phyloP scores from a whole-genome alignment of 192 early-diverging fungal species.

The Coemansia sp. region DNA sequence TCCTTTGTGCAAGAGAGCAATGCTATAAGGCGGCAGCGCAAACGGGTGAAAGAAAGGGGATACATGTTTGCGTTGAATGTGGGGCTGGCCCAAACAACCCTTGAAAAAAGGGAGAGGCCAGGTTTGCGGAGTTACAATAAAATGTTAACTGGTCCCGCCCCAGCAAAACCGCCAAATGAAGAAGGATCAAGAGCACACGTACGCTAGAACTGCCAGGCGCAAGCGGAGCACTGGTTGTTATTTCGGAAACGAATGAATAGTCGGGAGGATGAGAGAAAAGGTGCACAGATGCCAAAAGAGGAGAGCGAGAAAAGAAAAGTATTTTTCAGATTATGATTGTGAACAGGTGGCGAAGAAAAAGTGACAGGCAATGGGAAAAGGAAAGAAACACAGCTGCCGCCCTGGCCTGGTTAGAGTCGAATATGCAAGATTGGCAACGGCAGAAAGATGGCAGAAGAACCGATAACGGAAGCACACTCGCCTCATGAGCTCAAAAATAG shows the following conservation, averaged over 20 bases:
- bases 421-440: slow-evolving; percentile 9
- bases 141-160: too few species aligned
- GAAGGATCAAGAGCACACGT: too few species aligned
- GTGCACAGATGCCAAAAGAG: slow-evolving; percentile 7
- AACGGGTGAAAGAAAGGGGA: background rate
- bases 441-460: background rate
- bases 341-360: background rate
- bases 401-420: background rate
- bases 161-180: too few species aligned
- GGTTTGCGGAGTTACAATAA: too few species aligned
- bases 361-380: background rate
- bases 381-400: background rate
- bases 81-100: background rate
- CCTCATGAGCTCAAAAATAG: background rate
- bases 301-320: background rate
- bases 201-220: too few species aligned
- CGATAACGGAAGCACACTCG: too few species aligned
- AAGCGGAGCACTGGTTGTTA: slow-evolving; percentile 10
- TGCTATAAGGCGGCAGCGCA: background rate
- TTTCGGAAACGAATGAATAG: background rate
- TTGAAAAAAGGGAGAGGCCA: background rate
- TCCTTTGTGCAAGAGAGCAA: slow-evolving; percentile 6
- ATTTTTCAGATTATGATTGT: slow-evolving; percentile 9
- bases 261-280: slow-evolving; percentile 8
- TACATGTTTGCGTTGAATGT: background rate